These are phyloP conservation scores for Talaromyces trachyspermus DNA, from an alignment of 495 filamentous ascomycete species.

Conservation along the genomic window DNA sequence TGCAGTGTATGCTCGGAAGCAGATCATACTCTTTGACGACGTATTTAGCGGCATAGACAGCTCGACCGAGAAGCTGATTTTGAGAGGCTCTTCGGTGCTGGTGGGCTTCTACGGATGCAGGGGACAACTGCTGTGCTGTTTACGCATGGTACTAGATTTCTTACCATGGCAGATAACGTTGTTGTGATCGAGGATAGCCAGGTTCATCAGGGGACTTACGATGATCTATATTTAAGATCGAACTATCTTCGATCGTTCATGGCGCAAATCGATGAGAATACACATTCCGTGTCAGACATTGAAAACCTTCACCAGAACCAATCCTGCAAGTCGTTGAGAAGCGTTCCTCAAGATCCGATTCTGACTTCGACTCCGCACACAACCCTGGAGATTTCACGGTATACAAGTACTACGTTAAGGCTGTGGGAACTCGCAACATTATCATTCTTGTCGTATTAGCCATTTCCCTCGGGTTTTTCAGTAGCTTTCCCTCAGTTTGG, in stretches of 20 bases:
- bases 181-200: constrained; percentile 38
- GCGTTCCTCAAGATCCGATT: too few species aligned
- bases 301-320: too few species aligned
- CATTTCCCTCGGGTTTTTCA: constrained; percentile 6
- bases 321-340: too few species aligned
- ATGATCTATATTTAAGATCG: too few species aligned
- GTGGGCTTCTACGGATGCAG: constrained; percentile 27
- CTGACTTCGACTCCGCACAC: too few species aligned
- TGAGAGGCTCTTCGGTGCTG: constrained; percentile 32
- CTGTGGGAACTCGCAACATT: constrained; percentile 4
- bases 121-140: constrained; percentile 15
- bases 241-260: too few species aligned
- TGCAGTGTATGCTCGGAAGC: constrained; percentile 23
- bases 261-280: too few species aligned
- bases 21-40: constrained; percentile 27
- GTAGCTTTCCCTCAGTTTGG: constrained; percentile 10
- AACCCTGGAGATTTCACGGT: constrained; percentile 11
- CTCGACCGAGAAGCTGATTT: constrained; percentile 39
- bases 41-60: constrained; percentile 21
- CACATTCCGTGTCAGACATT: too few species aligned
- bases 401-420: constrained; percentile 9
- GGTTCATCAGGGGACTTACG: too few species aligned
- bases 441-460: neutral
- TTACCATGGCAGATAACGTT: constrained; percentile 44
- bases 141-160: constrained; percentile 14